Percentiles rank a stretch among this genome's conserved stretches.
Evolutionary conservation across 768 basidiomycete species (phyloP).

Genomic region (Amanita subjunquillea): DNA sequence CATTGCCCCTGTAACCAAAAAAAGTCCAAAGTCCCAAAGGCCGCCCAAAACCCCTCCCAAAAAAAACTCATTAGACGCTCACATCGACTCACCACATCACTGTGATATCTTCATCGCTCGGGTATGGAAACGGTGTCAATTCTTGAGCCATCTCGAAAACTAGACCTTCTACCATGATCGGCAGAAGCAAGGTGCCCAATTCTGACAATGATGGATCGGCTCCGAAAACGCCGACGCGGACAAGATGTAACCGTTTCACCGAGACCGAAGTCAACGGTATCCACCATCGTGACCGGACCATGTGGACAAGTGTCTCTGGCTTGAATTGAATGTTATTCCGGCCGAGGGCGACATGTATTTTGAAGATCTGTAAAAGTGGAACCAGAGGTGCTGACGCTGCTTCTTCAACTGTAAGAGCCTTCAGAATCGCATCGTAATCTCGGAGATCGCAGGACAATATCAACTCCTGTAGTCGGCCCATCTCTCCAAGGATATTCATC

Average conservation of each 20-base stretch:
- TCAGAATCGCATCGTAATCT: background rate
- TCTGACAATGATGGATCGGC: background rate
- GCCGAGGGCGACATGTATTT: background rate
- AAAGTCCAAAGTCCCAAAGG: background rate
- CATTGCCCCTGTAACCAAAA: background rate
- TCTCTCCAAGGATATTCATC: background rate
- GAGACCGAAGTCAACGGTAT: background rate
- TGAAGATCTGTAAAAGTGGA: background rate
- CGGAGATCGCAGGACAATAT: constrained; percentile 1
- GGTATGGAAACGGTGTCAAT: background rate
- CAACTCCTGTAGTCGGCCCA: background rate
- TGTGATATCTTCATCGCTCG: background rate
- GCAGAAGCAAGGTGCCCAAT: background rate
- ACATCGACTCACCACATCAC: background rate
- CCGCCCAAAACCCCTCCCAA: background rate
- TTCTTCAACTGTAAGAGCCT: background rate
- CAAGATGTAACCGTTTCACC: background rate
- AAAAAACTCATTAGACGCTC: background rate
- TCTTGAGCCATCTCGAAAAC: background rate
- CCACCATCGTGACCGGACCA: constrained; percentile 1
- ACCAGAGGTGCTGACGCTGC: background rate
- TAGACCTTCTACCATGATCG: background rate
- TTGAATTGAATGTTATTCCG: background rate
- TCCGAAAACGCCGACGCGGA: background rate
- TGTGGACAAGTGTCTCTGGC: background rate